These are phyloP conservation scores for Sarcomyxa edulis DNA, from an alignment of 768 basidiomycete species.

Conservation along the genomic window DNA sequence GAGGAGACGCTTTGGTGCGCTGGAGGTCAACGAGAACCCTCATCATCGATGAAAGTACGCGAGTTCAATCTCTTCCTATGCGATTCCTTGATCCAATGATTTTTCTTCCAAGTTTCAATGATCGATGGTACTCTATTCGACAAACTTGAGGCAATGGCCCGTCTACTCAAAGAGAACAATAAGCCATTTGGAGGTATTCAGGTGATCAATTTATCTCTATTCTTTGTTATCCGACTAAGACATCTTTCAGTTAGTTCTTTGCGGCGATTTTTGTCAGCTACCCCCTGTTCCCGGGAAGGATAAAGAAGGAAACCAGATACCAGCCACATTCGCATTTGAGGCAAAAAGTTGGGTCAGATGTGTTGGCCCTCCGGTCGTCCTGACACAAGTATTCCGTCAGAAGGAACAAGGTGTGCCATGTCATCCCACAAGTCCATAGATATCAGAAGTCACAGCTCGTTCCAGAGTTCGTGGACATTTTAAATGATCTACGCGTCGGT, in stretches of 20 bases:
- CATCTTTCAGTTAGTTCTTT: constrained; percentile 58
- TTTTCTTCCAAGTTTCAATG: constrained; percentile 89
- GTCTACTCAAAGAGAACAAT: constrained; percentile 42
- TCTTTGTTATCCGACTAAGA: background rate
- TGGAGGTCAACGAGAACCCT: constrained; percentile 64
- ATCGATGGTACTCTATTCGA: constrained; percentile 78
- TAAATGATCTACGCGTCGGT: constrained; percentile 86
- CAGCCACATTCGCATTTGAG: constrained; percentile 72
- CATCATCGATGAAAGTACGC: constrained; percentile 82
- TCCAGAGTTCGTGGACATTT: constrained; percentile 77
- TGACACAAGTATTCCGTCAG: constrained; percentile 83
- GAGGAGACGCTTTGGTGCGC: constrained; percentile 40
- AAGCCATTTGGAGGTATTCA: constrained; percentile 85
- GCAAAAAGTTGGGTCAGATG: constrained; percentile 67
- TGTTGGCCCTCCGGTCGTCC: constrained; percentile 45
- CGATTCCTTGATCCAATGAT: constrained; percentile 2
- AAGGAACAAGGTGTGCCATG: constrained; percentile 60
- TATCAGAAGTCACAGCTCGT: background rate
- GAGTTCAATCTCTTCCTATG: background rate
- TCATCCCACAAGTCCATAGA: background rate
- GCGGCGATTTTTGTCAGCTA: constrained; percentile 89
- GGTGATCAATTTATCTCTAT: constrained; percentile 27
- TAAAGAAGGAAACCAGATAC: constrained; percentile 42
- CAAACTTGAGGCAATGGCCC: constrained; percentile 69
- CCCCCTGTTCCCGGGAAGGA: constrained; percentile 70